Evolutionary conservation across 495 filamentous ascomycete species (phyloP).

Genomic region (Daldinia concentrica): DNA sequence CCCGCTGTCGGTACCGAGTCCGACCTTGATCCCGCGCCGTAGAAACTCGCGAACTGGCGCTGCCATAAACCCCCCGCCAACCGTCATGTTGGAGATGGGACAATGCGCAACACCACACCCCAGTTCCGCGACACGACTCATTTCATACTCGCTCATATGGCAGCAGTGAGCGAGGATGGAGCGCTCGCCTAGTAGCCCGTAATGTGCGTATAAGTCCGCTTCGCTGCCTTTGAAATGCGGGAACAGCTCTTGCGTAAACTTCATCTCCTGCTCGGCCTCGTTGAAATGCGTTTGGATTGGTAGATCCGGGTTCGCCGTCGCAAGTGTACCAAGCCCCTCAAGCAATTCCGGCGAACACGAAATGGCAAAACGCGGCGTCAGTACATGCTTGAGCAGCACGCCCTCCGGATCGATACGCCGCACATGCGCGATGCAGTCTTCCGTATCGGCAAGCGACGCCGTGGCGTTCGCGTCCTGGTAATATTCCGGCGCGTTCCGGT

Average conservation of each 20-base stretch:
- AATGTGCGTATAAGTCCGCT: constrained; percentile 64
- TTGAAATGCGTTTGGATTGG: constrained; percentile 74
- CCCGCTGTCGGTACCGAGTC: constrained; percentile 71
- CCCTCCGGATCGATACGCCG: constrained; percentile 52
- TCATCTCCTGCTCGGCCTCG: constrained; percentile 66
- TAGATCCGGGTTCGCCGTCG: constrained; percentile 58
- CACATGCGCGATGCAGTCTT: constrained; percentile 61
- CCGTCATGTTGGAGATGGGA: constrained; percentile 70
- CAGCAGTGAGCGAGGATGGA: constrained; percentile 74
- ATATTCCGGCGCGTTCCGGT: constrained; percentile 67
- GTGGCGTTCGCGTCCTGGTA: constrained; percentile 63
- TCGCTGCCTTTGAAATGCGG: constrained; percentile 60
- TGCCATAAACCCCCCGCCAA: constrained; percentile 68
- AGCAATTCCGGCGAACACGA: constrained; percentile 64
- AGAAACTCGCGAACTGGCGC: constrained; percentile 68
- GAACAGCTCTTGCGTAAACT: constrained; percentile 60
- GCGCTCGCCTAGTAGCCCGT: constrained; percentile 61
- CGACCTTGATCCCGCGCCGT: constrained; percentile 67
- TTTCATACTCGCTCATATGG: constrained; percentile 65
- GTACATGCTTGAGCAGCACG: constrained; percentile 61
- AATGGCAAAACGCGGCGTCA: constrained; percentile 73
- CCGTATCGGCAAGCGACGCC: constrained; percentile 62
- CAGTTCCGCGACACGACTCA: constrained; percentile 55
- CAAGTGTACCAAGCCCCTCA: constrained; percentile 61
- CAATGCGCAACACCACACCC: constrained; percentile 70